Conservation (phyloP, 108 stramenopile genomes). For the Skeletonema marinoi region DNA sequence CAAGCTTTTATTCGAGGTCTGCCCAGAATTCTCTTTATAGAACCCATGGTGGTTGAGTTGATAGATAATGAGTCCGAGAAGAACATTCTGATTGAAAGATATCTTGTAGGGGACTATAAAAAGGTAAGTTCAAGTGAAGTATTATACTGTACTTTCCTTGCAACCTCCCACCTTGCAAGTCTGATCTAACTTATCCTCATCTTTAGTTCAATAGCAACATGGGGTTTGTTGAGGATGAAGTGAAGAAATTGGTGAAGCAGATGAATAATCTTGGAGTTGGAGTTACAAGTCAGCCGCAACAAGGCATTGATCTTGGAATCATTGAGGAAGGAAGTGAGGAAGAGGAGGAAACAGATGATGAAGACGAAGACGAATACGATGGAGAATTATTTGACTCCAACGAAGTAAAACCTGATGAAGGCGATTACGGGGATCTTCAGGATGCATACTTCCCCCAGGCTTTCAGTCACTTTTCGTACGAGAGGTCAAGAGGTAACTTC, state of each 20-base stretch:
- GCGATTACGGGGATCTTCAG: constrained; percentile 19
- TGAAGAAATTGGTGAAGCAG: constrained; percentile 6
- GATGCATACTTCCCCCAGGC: constrained; percentile 45
- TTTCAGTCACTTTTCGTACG: constrained; percentile 57
- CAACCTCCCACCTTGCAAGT: neutral
- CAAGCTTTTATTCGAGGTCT: constrained; percentile 15
- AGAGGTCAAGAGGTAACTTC: constrained; percentile 29
- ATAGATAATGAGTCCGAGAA: constrained; percentile 16
- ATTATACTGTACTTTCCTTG: neutral
- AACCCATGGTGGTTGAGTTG: constrained; percentile 40
- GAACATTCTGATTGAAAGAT: constrained; percentile 39
- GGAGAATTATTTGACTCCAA: constrained; percentile 14
- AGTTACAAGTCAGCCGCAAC: neutral
- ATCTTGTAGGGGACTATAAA: constrained; percentile 44
- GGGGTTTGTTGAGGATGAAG: constrained; percentile 32
- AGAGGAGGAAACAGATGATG: constrained; percentile 3
- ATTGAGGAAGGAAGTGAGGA: constrained; percentile 51
- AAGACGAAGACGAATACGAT: constrained; percentile 14
- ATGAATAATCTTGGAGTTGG: constrained; percentile 6
- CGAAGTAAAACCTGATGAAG: neutral
- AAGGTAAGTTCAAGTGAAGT: constrained; percentile 6
- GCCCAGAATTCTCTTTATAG: constrained; percentile 37
- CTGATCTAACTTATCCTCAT: neutral
- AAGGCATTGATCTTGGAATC: constrained; percentile 30
- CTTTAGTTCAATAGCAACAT: constrained; percentile 45